Conservation (phyloP, 1,139 yeast genomes). For the Yamadazyma siamensis region DNA sequence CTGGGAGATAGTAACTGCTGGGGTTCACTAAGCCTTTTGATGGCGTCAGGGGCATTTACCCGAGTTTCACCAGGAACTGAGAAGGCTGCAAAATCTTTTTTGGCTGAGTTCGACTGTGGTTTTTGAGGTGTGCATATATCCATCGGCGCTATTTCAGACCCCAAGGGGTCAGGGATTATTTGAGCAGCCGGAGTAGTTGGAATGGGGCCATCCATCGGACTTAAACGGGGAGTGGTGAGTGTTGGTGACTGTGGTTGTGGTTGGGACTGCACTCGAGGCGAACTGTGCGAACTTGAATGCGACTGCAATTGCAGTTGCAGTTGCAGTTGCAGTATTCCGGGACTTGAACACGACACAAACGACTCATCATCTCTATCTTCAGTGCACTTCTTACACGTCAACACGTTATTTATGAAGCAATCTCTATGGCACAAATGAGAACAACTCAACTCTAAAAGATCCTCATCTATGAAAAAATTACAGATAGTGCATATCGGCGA, state of each 20-base stretch:
- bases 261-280: conserved; percentile 1
- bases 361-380: too few species aligned
- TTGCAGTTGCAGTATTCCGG: not conserved
- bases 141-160: not conserved
- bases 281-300: too few species aligned
- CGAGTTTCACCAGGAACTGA: too few species aligned
- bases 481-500: conserved; percentile 25
- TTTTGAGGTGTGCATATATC: not conserved
- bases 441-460: conserved; percentile 24
- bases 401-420: conserved; percentile 20
- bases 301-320: conserved; percentile 3
- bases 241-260: not conserved
- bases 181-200: conserved; percentile 26
- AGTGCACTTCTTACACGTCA: conserved; percentile 19
- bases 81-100: too few species aligned
- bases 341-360: too few species aligned
- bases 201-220: conserved; percentile 13
- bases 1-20: conserved; percentile 16
- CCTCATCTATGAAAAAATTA: conserved; percentile 25
- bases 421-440: conserved; percentile 28
- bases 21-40: too few species aligned
- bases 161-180: conserved; percentile 23
- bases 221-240: conserved; percentile 10
- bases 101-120: conserved; percentile 3
- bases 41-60: too few species aligned